Evolutionary conservation across 83 land plant species (phyloP), one percentile per base, ranked within the genome.

Genomic region (Picea mariana): DNA sequence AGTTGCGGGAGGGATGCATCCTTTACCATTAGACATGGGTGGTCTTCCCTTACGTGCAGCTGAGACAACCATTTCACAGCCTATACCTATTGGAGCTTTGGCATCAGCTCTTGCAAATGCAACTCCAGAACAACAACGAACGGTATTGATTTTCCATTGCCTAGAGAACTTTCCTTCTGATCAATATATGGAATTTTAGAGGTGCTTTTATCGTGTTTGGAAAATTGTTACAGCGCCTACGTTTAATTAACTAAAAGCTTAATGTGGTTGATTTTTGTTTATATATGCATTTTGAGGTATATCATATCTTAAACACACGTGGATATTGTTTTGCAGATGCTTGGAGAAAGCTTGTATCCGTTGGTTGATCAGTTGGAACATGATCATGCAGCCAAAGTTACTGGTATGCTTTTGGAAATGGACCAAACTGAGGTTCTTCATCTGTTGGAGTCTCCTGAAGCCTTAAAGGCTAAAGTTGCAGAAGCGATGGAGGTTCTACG

Each of bases 51-150:
- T 87, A n/a, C 91, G 91, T 16, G 95, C 76, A 76, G 83, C 83
- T 3, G 87, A 94, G 79, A 77, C 90, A 84, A 83, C 86, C 6
- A 52, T 87, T 31, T 68, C 87, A 3, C 98, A 95, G 72, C 91
- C 93, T 21, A 66, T 93, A 79, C 93, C 97, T 9, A 84, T 91
- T 81, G 77, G 84, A 21, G 91, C 97, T 11, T 85, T 96, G 86
- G 91, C 97, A 38, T 85, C 95, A 3, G 95, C 97, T 44, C 92
- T 96, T 84, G 94, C 98, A 84, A 95, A 96, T 86, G 92, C 98
- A 27, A 66, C 94, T 17, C 91, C 94, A 0, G 95, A 91, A 6
- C 95, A 94, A 73, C 98, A 94, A 85, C 86, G 98, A 72, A 91
- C 89, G 86, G 98, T 96, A 61, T 89, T 47, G 66, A 24, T 81